phyloP scores from a whole-genome alignment of 177 flowering plant species.

The Telopea speciosissima region DNA sequence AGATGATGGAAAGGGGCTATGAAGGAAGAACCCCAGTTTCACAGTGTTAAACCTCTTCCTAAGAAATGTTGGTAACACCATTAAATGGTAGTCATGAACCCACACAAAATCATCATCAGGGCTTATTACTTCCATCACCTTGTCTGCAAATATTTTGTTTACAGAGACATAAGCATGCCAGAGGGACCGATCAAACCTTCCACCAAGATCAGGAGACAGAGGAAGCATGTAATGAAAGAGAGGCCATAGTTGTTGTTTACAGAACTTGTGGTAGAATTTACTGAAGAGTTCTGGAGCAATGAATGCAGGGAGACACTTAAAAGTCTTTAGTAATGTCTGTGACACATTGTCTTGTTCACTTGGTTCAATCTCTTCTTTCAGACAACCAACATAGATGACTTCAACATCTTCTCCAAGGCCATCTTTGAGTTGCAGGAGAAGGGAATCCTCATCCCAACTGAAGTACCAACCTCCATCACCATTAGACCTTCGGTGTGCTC shows the following conservation, averaged over 20 bases:
- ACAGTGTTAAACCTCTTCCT: slow-evolving; percentile 85
- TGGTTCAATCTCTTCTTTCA: slow-evolving; percentile 62
- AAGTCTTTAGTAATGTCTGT: slow-evolving; percentile 71
- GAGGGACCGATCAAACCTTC: slow-evolving; percentile 73
- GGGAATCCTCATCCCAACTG: slow-evolving; percentile 92
- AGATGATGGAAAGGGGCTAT: slow-evolving; percentile 94
- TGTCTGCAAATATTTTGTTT: slow-evolving; percentile 95
- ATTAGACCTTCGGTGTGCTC: slow-evolving; percentile 44
- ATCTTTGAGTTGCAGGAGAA: slow-evolving; percentile 82
- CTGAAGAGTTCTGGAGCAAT: slow-evolving; percentile 69
- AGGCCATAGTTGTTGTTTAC: slow-evolving; percentile 95
- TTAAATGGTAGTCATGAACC: slow-evolving; percentile 97
- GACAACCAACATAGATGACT: slow-evolving; percentile 76
- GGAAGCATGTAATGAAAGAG: slow-evolving; percentile 98
- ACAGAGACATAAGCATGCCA: slow-evolving; percentile 97
- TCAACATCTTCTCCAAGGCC: slow-evolving; percentile 88
- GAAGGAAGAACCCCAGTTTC: slow-evolving; percentile 89
- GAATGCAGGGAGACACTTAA: slow-evolving; percentile 88
- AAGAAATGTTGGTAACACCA: slow-evolving; percentile 88
- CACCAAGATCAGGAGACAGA: slow-evolving; percentile 85
- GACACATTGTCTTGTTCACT: slow-evolving; percentile 85
- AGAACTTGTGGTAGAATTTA: slow-evolving; percentile 87
- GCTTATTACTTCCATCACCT: slow-evolving; percentile 91
- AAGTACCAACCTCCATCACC: slow-evolving; percentile 59
- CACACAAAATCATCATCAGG: slow-evolving; percentile 96